Conservation (phyloP, 257 asterid species). For the Catharanthus roseus region DNA sequence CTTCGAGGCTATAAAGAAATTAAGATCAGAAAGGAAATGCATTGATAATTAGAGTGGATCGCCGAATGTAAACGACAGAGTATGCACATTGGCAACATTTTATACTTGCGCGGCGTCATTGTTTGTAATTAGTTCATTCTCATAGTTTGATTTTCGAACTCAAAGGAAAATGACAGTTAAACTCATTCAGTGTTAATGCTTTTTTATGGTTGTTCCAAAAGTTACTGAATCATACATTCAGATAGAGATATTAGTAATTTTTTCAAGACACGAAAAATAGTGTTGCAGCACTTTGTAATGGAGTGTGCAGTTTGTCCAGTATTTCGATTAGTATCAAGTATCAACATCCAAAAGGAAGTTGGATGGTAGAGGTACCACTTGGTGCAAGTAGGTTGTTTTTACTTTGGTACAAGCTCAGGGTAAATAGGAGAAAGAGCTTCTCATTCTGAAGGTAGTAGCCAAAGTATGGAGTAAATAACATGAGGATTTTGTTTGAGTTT, state of each 20-base stretch:
- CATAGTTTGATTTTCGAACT: not conserved
- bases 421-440: not conserved
- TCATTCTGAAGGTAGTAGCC: not conserved
- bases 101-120: not conserved
- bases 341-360: not conserved
- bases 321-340: not conserved
- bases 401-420: not conserved
- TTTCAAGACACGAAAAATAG: not conserved
- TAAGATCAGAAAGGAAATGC: not conserved
- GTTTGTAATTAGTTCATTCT: not conserved
- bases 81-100: not conserved
- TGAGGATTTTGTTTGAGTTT: not conserved
- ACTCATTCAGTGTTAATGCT: not conserved
- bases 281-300: not conserved
- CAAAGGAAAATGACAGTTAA: not conserved
- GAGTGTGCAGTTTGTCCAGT: not conserved
- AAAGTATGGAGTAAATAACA: not conserved
- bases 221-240: not conserved
- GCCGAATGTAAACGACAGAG: not conserved
- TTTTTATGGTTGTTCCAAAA: not conserved
- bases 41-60: not conserved
- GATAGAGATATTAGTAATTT: not conserved
- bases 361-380: not conserved
- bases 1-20: not conserved
- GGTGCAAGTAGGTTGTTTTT: not conserved